Evolutionary conservation across 805 yeast species (phyloP).

Genomic region (Candida cerambycidarum): DNA sequence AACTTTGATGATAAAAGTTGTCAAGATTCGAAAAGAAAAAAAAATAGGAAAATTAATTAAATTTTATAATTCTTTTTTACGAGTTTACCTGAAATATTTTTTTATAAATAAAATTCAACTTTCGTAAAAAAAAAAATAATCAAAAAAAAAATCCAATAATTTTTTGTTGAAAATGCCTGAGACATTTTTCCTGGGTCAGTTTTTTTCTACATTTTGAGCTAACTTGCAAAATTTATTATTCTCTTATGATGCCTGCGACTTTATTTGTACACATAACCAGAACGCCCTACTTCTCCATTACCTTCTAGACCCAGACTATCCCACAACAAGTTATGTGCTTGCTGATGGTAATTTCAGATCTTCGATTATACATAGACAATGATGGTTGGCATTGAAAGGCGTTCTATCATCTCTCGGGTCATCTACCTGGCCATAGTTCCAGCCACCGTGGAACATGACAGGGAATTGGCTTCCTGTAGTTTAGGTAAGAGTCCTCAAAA

Average conservation of each 20-base stretch:
- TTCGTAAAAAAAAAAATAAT: conserved; percentile 3
- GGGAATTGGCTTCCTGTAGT: no score
- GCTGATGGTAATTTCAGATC: not conserved
- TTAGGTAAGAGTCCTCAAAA: no score
- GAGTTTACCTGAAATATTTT: conserved; percentile 5
- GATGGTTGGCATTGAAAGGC: not conserved
- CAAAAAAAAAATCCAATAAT: not conserved
- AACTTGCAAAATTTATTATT: not conserved
- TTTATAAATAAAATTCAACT: not conserved
- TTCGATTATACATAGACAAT: not conserved
- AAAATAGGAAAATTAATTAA: conserved; percentile 7
- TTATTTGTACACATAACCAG: conserved; percentile 3
- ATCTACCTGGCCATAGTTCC: no score
- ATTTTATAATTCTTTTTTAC: conserved; percentile 7
- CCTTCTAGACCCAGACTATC: not conserved
- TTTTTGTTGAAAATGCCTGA: not conserved
- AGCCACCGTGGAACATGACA: no score
- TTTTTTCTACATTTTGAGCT: conserved; percentile 1
- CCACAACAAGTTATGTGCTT: not conserved
- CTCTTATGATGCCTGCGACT: conserved; percentile 3
- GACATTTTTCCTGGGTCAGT: conserved; percentile 2
- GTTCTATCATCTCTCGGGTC: not conserved
- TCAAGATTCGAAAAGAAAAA: not conserved
- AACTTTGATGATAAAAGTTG: not conserved
- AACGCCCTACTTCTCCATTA: not conserved